Conservation (phyloP, 192 early-diverging fungal genomes). For the Tieghemiomyces parasiticus region DNA sequence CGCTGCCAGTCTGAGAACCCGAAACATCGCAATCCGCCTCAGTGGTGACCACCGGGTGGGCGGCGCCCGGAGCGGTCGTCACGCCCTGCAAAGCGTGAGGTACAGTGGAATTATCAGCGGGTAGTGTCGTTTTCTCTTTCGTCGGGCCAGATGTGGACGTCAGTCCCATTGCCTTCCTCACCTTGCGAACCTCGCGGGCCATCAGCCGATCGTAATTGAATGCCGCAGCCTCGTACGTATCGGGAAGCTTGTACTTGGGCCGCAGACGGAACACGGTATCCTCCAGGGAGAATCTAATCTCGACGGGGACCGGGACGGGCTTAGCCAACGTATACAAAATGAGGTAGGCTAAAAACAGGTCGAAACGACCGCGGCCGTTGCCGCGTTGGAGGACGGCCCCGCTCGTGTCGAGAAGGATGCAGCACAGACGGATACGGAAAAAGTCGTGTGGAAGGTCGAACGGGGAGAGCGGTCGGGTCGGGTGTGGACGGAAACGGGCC, state of each 20-base stretch:
- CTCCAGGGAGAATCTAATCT: slow-evolving; percentile 75
- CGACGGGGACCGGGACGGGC: slow-evolving; percentile 59
- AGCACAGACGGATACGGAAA: slow-evolving; percentile 80
- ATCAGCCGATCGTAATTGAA: slow-evolving; percentile 42
- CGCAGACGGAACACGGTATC: slow-evolving; percentile 57
- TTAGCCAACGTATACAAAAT: slow-evolving; percentile 88
- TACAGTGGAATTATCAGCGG: too few species aligned
- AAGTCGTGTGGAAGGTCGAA: slow-evolving; percentile 75
- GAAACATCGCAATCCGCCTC: neutral
- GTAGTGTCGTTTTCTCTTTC: too few species aligned
- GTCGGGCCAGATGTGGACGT: too few species aligned
- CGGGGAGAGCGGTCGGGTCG: slow-evolving; percentile 30
- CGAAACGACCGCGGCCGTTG: slow-evolving; percentile 39
- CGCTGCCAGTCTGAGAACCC: neutral
- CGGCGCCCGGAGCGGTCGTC: neutral
- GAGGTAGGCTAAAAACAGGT: slow-evolving; percentile 64
- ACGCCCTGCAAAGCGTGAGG: neutral
- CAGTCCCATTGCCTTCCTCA: too few species aligned
- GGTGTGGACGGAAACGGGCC: slow-evolving; percentile 33
- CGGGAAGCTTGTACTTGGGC: slow-evolving; percentile 35
- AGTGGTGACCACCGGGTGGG: neutral
- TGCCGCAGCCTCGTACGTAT: slow-evolving; percentile 70
- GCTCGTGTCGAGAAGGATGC: slow-evolving; percentile 76
- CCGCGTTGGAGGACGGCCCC: slow-evolving; percentile 69
- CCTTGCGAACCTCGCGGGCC: slow-evolving; percentile 30